These are phyloP conservation scores for Thermothelomyces thermophilus DNA, from an alignment of 2,329 filamentous ascomycete species.

Conservation along the genomic window DNA sequence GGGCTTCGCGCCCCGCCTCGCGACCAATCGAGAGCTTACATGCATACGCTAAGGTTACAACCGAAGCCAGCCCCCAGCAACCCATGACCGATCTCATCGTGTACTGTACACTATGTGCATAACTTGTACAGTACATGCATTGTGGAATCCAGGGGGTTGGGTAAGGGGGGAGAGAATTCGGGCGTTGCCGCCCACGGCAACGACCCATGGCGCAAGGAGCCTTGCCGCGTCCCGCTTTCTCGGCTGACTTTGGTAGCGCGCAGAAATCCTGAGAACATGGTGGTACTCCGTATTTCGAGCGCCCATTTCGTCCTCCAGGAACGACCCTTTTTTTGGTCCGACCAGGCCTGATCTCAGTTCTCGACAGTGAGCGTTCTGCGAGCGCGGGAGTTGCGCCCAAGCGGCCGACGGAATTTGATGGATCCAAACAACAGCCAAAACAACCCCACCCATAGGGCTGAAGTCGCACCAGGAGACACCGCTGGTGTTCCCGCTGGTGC, in stretches of 20 bases:
- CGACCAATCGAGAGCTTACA: slow-evolving; percentile 5
- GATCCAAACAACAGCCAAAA: slow-evolving; percentile 1
- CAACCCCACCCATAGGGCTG: slow-evolving; percentile 4
- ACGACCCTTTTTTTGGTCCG: background rate
- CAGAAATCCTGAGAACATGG: background rate
- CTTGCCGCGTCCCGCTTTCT: background rate
- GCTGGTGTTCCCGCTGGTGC: background rate
- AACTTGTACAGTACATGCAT: no score
- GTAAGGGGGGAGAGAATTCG: background rate
- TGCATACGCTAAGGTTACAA: background rate
- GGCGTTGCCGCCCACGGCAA: background rate
- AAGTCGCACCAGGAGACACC: background rate
- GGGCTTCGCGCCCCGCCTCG: background rate
- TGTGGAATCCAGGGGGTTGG: background rate
- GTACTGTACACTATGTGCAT: no score
- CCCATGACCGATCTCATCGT: slow-evolving; percentile 11
- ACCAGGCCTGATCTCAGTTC: background rate
- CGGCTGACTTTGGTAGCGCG: background rate
- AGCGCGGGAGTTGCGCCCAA: background rate
- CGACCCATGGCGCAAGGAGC: background rate
- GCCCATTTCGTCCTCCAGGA: background rate
- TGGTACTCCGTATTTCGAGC: background rate
- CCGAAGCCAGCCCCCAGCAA: background rate
- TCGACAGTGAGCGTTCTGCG: background rate
- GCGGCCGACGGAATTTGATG: slow-evolving; percentile 4